Evolutionary conservation across 2,329 filamentous ascomycete genomes (phyloP).

Genomic region (Trichoderma hamatum): DNA sequence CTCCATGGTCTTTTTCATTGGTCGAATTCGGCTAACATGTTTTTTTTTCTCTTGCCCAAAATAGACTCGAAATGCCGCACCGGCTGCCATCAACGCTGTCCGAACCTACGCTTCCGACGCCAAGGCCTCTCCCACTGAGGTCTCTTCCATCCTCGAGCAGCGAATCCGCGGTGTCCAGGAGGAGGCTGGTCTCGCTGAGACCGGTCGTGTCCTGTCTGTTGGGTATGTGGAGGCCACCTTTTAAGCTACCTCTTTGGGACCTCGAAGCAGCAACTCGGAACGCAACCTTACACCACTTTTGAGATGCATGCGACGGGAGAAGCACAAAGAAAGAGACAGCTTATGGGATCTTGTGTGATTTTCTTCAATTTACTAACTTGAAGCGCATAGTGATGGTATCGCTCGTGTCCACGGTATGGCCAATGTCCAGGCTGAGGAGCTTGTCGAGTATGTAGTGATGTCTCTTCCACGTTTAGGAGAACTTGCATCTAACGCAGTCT

Average conservation of each 20-base stretch:
- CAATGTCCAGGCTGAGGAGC: constrained; percentile 99
- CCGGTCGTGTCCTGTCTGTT: constrained; percentile 96
- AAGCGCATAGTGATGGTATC: constrained; percentile 88
- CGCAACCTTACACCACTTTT: background rate
- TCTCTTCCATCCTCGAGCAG: constrained; percentile 99
- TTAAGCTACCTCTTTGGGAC: background rate
- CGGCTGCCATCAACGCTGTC: constrained; percentile 73
- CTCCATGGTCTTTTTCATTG: constrained; percentile 15
- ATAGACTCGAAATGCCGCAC: constrained; percentile 85
- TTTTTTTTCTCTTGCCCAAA: constrained; percentile 46
- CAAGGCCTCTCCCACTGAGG: constrained; percentile 95
- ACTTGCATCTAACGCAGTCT: constrained; percentile 31
- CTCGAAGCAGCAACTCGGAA: constrained; percentile 1
- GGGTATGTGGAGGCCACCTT: constrained; percentile 69
- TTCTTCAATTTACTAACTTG: constrained; percentile 36
- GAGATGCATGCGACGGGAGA: constrained; percentile 12
- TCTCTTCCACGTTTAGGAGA: constrained; percentile 11
- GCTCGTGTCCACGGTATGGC: constrained; percentile 99
- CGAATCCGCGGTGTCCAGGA: constrained; percentile 98
- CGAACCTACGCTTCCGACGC: constrained; percentile 90
- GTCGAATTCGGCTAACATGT: constrained; percentile 58
- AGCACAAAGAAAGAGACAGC: background rate
- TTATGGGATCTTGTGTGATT: background rate
- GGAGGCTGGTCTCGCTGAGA: constrained; percentile 95
- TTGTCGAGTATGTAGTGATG: constrained; percentile 83